Evolutionary conservation across 345 rosid species (phyloP).

Genomic region (Citrus inodora): DNA sequence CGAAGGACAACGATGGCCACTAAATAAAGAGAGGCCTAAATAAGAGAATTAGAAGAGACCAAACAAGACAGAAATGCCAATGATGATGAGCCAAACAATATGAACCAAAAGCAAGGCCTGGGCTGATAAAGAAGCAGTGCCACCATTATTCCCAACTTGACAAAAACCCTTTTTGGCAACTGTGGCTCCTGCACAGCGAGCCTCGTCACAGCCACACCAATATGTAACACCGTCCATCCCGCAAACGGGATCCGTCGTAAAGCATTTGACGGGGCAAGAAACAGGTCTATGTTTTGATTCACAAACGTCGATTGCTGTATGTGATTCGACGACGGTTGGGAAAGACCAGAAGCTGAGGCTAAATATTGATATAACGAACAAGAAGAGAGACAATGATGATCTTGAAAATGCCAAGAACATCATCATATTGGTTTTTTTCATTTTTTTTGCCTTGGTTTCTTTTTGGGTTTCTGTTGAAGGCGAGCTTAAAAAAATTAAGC

Average conservation of each 20-base stretch:
- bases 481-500: neutral
- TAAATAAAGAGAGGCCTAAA: no score
- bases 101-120: slow-evolving; percentile 26
- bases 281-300: no score
- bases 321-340: neutral
- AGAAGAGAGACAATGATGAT: neutral
- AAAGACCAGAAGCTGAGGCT: neutral
- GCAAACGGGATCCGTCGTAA: slow-evolving; percentile 29
- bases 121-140: slow-evolving; percentile 6
- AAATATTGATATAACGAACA: neutral
- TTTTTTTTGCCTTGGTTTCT: no score
- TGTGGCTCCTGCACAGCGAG: slow-evolving; percentile 15
- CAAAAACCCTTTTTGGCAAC: slow-evolving; percentile 24
- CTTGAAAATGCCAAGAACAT: neutral
- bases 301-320: neutral
- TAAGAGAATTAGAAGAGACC: slow-evolving; percentile 11
- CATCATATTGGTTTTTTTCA: neutral
- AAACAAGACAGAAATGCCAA: slow-evolving; percentile 19
- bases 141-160: slow-evolving; percentile 22
- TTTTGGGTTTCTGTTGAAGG: neutral
- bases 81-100: slow-evolving; percentile 20
- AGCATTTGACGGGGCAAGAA: slow-evolving; percentile 19
- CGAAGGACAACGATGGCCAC: no score
- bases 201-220: slow-evolving; percentile 32
- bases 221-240: slow-evolving; percentile 34